Percentiles rank a stretch among this genome's conserved stretches.
Evolutionary conservation across 371 early-diverging fungal species (phyloP).

Genomic region (Lichtheimia hyalospora): DNA sequence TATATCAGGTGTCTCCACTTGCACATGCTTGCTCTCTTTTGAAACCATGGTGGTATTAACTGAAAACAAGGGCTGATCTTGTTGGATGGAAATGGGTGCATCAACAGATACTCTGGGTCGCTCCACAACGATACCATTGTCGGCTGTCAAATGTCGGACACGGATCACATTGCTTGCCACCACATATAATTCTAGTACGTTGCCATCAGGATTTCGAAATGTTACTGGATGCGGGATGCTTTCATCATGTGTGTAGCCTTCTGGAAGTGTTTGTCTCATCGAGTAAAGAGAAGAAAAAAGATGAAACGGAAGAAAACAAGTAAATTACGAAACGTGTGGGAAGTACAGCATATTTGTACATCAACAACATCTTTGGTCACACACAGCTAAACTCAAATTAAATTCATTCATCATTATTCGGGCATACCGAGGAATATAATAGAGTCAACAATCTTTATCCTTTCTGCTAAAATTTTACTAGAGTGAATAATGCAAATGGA

Average conservation of each 20-base stretch:
- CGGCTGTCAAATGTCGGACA: slow-evolving; percentile 9
- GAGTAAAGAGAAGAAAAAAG: slow-evolving; percentile 9
- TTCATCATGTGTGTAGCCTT: slow-evolving; percentile 21
- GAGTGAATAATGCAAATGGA: no score
- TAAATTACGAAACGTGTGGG: no score
- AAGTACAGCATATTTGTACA: no score
- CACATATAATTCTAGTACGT: slow-evolving; percentile 18
- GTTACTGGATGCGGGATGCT: slow-evolving; percentile 23
- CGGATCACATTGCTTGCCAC: slow-evolving; percentile 19
- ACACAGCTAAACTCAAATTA: no score
- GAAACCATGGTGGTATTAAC: no score
- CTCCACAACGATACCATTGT: neutral
- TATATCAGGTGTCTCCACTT: slow-evolving; percentile 16
- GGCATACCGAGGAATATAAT: no score
- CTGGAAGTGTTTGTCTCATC: slow-evolving; percentile 36
- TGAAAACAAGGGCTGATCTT: no score
- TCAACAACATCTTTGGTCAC: no score
- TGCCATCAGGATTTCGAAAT: slow-evolving; percentile 23
- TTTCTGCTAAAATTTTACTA: no score
- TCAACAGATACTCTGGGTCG: neutral
- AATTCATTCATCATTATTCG: no score
- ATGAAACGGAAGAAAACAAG: slow-evolving; percentile 1
- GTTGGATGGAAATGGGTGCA: neutral
- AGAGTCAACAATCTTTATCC: no score
- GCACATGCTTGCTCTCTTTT: slow-evolving; percentile 1